These are phyloP conservation scores for Sugiyamaella smithiae DNA, from an alignment of 805 yeast species.

Conservation along the genomic window DNA sequence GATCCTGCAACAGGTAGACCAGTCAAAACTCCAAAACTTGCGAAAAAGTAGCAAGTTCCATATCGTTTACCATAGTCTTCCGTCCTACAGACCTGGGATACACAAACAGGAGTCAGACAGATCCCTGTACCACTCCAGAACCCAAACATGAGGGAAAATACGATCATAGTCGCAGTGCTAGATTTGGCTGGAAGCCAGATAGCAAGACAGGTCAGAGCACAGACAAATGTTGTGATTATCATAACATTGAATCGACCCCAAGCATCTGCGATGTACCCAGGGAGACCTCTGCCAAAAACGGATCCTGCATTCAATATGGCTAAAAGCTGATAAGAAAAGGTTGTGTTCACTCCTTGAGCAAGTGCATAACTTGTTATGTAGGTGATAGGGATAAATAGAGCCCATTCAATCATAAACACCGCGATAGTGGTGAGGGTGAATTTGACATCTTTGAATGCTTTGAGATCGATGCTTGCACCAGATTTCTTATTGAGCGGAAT, in stretches of 20 bases:
- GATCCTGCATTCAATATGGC: conserved; percentile 50
- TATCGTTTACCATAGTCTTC: conserved; percentile 65
- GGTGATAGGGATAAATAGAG: conserved; percentile 50
- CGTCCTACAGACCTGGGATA: conserved; percentile 62
- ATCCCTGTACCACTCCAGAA: conserved; percentile 60
- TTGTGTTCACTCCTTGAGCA: conserved; percentile 22
- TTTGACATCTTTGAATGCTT: conserved; percentile 29
- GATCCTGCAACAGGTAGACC: conserved; percentile 41
- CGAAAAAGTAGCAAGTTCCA: conserved; percentile 59
- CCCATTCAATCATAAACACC: conserved; percentile 45
- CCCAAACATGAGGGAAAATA: conserved; percentile 55
- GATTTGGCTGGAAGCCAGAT: conserved; percentile 66
- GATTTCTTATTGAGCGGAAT: conserved; percentile 25
- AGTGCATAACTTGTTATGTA: conserved; percentile 57
- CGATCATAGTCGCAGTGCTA: conserved; percentile 42
- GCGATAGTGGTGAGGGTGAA: conserved; percentile 32
- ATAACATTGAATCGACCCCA: conserved; percentile 59
- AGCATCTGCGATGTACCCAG: conserved; percentile 54
- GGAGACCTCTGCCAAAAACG: conserved; percentile 51
- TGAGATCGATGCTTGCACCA: conserved; percentile 30
- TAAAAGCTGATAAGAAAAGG: conserved; percentile 38
- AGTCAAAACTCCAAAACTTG: conserved; percentile 36
- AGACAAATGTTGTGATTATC: conserved; percentile 45
- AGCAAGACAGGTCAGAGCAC: conserved; percentile 47
- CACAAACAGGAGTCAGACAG: conserved; percentile 64